Evolutionary conservation across 2,329 filamentous ascomycete genomes (phyloP).

Genomic region (Colletotrichum zoysiae): DNA sequence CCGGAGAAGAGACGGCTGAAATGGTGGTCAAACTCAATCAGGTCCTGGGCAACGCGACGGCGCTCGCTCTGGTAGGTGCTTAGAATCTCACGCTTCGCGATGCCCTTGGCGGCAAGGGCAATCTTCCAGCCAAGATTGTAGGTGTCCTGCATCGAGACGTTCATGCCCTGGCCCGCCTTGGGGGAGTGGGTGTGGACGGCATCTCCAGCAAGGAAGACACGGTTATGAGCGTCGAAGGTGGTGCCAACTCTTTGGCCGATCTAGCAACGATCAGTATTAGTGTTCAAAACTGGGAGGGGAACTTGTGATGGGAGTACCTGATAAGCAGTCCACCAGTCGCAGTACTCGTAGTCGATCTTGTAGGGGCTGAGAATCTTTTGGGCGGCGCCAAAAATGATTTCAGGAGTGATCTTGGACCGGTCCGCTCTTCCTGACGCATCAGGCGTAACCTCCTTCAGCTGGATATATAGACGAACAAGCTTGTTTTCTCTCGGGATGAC

Average conservation of each 20-base stretch:
- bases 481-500: slow-evolving; percentile 74
- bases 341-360: slow-evolving; percentile 71
- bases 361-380: slow-evolving; percentile 76
- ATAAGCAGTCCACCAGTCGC: slow-evolving; percentile 76
- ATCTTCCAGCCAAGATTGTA: slow-evolving; percentile 72
- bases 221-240: slow-evolving; percentile 65
- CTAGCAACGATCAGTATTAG: slow-evolving; percentile 59
- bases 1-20: slow-evolving; percentile 69
- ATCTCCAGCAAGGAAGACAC: slow-evolving; percentile 79
- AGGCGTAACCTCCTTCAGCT: slow-evolving; percentile 63
- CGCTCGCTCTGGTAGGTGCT: slow-evolving; percentile 66
- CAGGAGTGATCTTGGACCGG: slow-evolving; percentile 71
- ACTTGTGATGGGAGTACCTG: slow-evolving; percentile 56
- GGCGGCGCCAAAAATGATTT: slow-evolving; percentile 71
- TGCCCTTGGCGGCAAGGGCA: slow-evolving; percentile 59
- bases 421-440: slow-evolving; percentile 63
- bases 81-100: slow-evolving; percentile 58
- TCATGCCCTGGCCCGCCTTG: slow-evolving; percentile 80
- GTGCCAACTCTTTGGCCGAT: slow-evolving; percentile 75
- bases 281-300: slow-evolving; percentile 43
- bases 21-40: slow-evolving; percentile 71
- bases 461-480: slow-evolving; percentile 74
- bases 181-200: slow-evolving; percentile 69
- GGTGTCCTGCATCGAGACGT: slow-evolving; percentile 76
- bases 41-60: slow-evolving; percentile 67